phyloP scores from a whole-genome alignment of 2,329 filamentous ascomycete species.

The Aspergillus cejpii region DNA sequence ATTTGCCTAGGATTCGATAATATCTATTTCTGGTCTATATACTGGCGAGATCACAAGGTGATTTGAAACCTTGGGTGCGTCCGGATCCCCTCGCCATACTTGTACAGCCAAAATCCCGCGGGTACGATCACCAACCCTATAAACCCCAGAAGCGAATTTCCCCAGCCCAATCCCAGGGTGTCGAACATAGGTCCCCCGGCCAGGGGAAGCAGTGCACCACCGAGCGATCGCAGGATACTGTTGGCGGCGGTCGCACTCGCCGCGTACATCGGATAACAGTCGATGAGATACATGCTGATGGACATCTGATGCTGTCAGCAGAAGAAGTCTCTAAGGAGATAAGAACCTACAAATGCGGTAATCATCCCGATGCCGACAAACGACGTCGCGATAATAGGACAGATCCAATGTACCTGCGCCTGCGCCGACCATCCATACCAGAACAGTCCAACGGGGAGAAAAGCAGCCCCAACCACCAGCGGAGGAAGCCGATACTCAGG shows the following conservation, averaged over 20 bases:
- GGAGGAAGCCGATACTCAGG: conserved; percentile 45
- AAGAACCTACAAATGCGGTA: conserved; percentile 17
- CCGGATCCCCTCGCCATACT: not conserved
- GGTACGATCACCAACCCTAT: too few species aligned
- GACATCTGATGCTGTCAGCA: conserved; percentile 36
- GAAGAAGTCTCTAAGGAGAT: too few species aligned
- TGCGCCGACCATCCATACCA: conserved; percentile 45
- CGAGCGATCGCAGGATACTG: conserved; percentile 31
- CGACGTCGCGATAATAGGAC: conserved; percentile 51
- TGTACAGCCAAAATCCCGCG: not conserved
- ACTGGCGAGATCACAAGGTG: too few species aligned
- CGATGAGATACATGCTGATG: conserved; percentile 58
- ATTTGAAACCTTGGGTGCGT: too few species aligned
- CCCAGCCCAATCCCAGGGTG: conserved; percentile 53
- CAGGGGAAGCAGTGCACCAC: conserved; percentile 54
- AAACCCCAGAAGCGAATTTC: conserved; percentile 34
- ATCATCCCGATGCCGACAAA: conserved; percentile 29
- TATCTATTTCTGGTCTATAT: too few species aligned
- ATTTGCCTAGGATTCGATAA: too few species aligned
- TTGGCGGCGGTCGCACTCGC: conserved; percentile 57
- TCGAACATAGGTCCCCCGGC: conserved; percentile 54
- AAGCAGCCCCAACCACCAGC: conserved; percentile 47
- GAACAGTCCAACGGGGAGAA: conserved; percentile 44
- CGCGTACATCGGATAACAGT: conserved; percentile 54
- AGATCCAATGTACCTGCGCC: conserved; percentile 48